These are phyloP conservation scores for Actinomortierella ambigua DNA, from an alignment of 371 early-diverging fungal genomes.

Conservation along the genomic window DNA sequence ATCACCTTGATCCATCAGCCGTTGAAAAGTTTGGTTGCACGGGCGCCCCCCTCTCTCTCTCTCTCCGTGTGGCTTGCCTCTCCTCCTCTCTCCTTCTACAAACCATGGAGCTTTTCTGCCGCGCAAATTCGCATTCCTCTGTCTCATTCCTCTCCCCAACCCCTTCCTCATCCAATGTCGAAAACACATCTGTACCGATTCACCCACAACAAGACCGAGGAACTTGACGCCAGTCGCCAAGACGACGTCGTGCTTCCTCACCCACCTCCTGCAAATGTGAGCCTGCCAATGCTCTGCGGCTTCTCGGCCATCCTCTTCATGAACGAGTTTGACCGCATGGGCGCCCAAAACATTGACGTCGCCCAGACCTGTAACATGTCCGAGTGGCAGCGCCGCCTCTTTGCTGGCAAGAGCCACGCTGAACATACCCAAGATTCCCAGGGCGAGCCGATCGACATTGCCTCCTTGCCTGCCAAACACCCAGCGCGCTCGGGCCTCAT, in stretches of 20 bases:
- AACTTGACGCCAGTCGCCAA: not conserved
- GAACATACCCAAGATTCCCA: not conserved
- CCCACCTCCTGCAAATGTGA: slow-evolving; percentile 14
- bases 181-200: slow-evolving; percentile 17
- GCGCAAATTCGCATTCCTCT: too few species aligned
- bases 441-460: slow-evolving; percentile 17
- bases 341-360: slow-evolving; percentile 25
- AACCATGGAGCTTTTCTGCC: too few species aligned
- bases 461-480: slow-evolving; percentile 16
- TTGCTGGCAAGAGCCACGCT: slow-evolving; percentile 8
- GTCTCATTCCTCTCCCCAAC: too few species aligned
- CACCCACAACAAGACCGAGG: slow-evolving; percentile 20
- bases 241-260: not conserved
- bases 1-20: too few species aligned
- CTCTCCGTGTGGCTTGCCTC: too few species aligned
- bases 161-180: not conserved
- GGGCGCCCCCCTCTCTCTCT: too few species aligned
- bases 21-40: too few species aligned
- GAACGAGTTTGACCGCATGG: slow-evolving; percentile 24
- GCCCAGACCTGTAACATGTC: slow-evolving; percentile 40
- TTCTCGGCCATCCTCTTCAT: slow-evolving; percentile 37
- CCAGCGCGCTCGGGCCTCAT: slow-evolving; percentile 17
- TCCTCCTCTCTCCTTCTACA: too few species aligned
- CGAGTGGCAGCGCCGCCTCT: slow-evolving; percentile 35
- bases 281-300: slow-evolving; percentile 18